Base-by-base conservation (phyloP, 176 grass and related monocot species). In the Canna indica region DNA sequence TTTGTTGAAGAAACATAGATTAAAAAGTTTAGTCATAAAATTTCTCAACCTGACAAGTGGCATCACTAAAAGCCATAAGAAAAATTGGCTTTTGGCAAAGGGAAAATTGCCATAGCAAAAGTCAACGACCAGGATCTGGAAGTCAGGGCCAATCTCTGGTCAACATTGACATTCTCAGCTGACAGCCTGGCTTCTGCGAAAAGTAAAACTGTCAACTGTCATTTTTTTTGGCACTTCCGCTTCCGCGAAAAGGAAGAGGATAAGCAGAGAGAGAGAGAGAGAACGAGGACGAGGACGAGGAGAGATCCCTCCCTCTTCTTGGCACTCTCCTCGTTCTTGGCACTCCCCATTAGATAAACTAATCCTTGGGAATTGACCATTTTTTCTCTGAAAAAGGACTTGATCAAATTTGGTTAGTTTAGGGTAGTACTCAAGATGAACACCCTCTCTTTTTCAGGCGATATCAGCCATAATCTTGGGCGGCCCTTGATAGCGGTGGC, bases 401-500 rank as follows among this genome's bases (percentile, higher is more conserved):
- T n/a, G n/a, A n/a, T n/a, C n/a, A n/a, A n/a, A n/a, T n/a, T n/a
- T n/a, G n/a, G n/a, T n/a, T n/a, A n/a, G n/a, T n/a, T n/a, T n/a
- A n/a, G 9, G 26, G 7, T 25, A 59, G 26, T 59, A 26, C 8
- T 25, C 54, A 10, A 15, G 28, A 64, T 64, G 29, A 33, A 17
- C 60, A 64, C 60, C 31, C 29, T 33, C 29, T 2, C 29, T 64
- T 32, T 64, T 29, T 67, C 64, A 39, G 34, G 35, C 35, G 64
- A 39, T 15, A 24, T 12, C 33, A 41, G 20, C 7, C 33, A 5
- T 22, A 24, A n/a, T 5, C 35, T 5, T 3, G 2, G 35, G 68
- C 25, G 73, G 17, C 20, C 60, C 58, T 18, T 73, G 22, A 27
- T 69, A 41, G 79, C 79, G 0, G 85, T 85, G 25, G 88, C 88